Conservation (phyloP, 495 filamentous ascomycete species). For the Lasiosphaeriaceae sp. region DNA sequence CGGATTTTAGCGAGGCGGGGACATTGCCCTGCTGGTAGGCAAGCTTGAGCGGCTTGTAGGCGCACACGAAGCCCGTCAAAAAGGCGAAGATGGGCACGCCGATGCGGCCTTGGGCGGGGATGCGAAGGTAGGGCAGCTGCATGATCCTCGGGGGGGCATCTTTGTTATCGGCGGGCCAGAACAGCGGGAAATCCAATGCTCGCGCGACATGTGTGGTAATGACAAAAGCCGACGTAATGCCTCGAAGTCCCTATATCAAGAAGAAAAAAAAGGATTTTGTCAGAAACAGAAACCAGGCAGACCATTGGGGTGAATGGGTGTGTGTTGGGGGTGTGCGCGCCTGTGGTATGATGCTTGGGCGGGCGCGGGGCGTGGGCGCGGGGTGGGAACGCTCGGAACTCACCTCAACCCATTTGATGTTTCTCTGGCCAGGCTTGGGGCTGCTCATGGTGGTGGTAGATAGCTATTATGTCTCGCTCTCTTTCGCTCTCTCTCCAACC, state of each 20-base stretch:
- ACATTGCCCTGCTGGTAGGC: slow-evolving; percentile 50
- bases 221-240: slow-evolving; percentile 61
- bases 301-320: too few relatives aligned
- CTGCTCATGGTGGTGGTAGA: slow-evolving; percentile 14
- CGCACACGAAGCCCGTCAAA: slow-evolving; percentile 64
- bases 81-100: slow-evolving; percentile 65
- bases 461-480: background rate
- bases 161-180: slow-evolving; percentile 48
- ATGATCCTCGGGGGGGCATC: slow-evolving; percentile 46
- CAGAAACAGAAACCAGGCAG: too few relatives aligned
- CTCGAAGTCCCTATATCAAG: slow-evolving; percentile 58
- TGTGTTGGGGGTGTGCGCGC: too few relatives aligned
- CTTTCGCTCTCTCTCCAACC: background rate
- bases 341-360: too few relatives aligned
- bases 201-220: slow-evolving; percentile 60
- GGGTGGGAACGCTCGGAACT: slow-evolving; percentile 9
- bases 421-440: slow-evolving; percentile 19
- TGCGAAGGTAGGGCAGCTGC: slow-evolving; percentile 58
- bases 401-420: slow-evolving; percentile 39
- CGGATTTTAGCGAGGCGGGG: slow-evolving; percentile 47
- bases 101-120: slow-evolving; percentile 59
- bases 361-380: too few relatives aligned
- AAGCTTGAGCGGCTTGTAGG: slow-evolving; percentile 59
- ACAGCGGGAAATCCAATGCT: slow-evolving; percentile 54
- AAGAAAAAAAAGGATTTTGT: background rate